phyloP scores from a whole-genome alignment of 2,329 filamentous ascomycete species.

The Claviceps quebecensis region DNA sequence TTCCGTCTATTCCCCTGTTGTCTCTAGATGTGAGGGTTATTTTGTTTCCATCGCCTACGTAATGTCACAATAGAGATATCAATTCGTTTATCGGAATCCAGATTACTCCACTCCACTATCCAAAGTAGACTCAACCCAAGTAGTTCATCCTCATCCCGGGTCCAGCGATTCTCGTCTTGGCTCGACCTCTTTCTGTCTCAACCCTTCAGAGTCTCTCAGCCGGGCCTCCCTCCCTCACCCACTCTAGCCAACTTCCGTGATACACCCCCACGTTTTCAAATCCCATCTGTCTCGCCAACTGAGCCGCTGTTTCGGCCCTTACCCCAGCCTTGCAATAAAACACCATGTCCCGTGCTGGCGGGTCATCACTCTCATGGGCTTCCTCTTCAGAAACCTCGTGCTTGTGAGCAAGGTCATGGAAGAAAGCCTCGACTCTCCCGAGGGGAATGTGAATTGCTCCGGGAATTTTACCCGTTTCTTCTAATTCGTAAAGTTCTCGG shows the following conservation, averaged over 20 bases:
- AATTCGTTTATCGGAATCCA: too few relatives aligned
- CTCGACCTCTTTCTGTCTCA: not conserved
- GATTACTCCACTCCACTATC: too few relatives aligned
- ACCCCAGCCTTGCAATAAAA: constrained; percentile 95
- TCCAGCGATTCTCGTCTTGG: too few relatives aligned
- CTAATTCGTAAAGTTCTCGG: constrained; percentile 57
- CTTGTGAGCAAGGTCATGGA: constrained; percentile 41
- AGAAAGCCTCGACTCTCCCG: constrained; percentile 59
- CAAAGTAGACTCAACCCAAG: too few relatives aligned
- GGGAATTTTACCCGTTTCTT: constrained; percentile 58
- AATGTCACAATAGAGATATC: too few relatives aligned
- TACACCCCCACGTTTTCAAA: constrained; percentile 62
- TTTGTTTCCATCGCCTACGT: too few relatives aligned
- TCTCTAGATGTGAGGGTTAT: too few relatives aligned
- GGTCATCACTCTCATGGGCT: constrained; percentile 68
- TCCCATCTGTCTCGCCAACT: constrained; percentile 61
- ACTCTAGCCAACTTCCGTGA: constrained; percentile 67
- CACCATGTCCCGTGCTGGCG: constrained; percentile 49
- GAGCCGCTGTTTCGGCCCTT: constrained; percentile 62
- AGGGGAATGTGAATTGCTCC: constrained; percentile 73
- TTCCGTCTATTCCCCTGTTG: too few relatives aligned
- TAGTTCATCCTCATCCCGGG: not conserved
- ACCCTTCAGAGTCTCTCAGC: constrained; percentile 16
- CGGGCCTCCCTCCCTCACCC: constrained; percentile 58
- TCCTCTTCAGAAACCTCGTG: constrained; percentile 41